phyloP scores from a whole-genome alignment of 2,329 filamentous ascomycete genomes.

The Pestalotiopsis sp. region DNA sequence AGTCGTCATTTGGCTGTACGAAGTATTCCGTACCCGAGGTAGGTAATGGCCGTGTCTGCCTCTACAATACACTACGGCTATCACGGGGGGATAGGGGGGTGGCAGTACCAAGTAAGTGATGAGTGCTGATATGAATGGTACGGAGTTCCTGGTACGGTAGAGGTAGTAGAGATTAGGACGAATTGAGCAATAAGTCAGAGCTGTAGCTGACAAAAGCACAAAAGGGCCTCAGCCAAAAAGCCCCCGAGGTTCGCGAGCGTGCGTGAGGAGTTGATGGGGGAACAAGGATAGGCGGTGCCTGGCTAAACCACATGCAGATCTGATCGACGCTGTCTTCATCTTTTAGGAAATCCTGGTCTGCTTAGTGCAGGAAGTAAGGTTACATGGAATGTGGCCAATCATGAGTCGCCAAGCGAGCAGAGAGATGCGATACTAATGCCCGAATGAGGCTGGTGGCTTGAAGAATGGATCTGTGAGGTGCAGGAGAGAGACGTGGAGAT shows the following conservation, averaged over 20 bases:
- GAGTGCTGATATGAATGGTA: too few relatives aligned
- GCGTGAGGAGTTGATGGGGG: not conserved
- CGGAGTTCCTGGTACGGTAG: too few relatives aligned
- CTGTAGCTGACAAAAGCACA: too few relatives aligned
- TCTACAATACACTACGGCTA: not conserved
- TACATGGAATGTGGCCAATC: slow-evolving; percentile 2
- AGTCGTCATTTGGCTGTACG: not conserved
- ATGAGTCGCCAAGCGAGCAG: not conserved
- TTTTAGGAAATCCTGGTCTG: not conserved
- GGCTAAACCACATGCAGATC: slow-evolving; percentile 1
- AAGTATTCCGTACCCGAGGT: not conserved
- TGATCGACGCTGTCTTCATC: slow-evolving; percentile 3
- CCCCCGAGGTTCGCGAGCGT: too few relatives aligned
- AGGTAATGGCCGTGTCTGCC: not conserved
- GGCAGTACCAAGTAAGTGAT: too few relatives aligned
- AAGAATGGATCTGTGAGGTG: not conserved
- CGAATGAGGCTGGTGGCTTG: slow-evolving; percentile 8
- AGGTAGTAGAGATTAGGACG: too few relatives aligned
- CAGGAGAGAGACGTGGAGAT: not conserved
- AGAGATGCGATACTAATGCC: not conserved
- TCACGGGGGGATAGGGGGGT: too few relatives aligned
- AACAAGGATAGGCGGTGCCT: not conserved
- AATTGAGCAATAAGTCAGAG: too few relatives aligned
- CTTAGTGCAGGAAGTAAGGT: not conserved
- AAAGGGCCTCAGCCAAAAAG: too few relatives aligned